Base-by-base conservation (phyloP, 1,284 basidiomycete genomes). In the Naganishia albida region DNA sequence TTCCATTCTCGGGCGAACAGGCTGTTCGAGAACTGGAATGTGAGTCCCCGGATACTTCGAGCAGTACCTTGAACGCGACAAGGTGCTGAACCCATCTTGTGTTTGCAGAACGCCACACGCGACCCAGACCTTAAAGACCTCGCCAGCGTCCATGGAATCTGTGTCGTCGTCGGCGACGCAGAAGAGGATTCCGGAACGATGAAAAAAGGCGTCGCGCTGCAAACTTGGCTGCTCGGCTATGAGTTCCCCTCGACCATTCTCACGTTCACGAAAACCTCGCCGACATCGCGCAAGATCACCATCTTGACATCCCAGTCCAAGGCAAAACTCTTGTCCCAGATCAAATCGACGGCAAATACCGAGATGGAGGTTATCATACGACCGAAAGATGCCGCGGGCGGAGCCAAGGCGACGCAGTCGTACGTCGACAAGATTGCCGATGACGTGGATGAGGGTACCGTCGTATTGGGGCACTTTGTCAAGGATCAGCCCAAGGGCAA, bases 181-280 rank as follows among this genome's bases (percentile, higher is more conserved):
- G 87, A 87, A 3, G 85, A 87, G 8, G 91, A 94, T 69, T 88
- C 91, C 68, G 88, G 89, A 68, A 85, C 90, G 39, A 87, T 91
- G 72, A 84, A 86, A 70, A 95, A 95, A 76, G 88, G 90, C n/a
- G 90, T 89, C 12, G 89, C 90, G 49, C 40, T 59, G 10, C 74
- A 95, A 92, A 93, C 91, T 71, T 97, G 92, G 89, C 83, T 98
- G 10, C 84, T 98, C 39, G 95, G 93, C 26, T 98, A 93, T 78
- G 95, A 98, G 78, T 98, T 98, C 74, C 94, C 94, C 0, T 93
- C 92, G 0, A 97, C 94, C 0, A 82, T 98, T 49, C 85, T 94
- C 65, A 80, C 95, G 40, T 89, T 98, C 71, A 84, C 88, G 70
- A 72, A 72, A 63, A 67, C 72, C n/a, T 69, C 71, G n/a, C 69